Conservation (phyloP, 1,139 yeast species). For the Suhomyces bokatorum region DNA sequence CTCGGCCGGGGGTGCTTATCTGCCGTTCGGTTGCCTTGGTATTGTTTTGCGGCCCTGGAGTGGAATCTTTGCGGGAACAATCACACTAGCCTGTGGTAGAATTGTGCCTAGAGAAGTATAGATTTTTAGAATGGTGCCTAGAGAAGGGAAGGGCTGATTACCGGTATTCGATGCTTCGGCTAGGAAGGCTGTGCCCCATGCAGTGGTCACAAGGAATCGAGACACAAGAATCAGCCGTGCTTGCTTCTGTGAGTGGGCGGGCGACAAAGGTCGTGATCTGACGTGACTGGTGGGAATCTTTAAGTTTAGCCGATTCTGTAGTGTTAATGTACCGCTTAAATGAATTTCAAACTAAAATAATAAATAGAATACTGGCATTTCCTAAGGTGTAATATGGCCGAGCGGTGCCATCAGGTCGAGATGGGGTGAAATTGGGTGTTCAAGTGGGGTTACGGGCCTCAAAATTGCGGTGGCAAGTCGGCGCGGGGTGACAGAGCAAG, state of each 20-base stretch:
- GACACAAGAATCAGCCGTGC: constrained; percentile 1
- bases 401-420: too few species aligned
- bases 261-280: not conserved
- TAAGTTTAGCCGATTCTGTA: constrained; percentile 6
- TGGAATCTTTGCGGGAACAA: not conserved
- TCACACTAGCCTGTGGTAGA: not conserved
- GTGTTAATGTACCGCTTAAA: constrained; percentile 4
- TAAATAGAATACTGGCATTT: not conserved
- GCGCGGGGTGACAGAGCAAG: too few species aligned
- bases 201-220: not conserved
- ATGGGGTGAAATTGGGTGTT: not conserved
- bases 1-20: not conserved
- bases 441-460: not conserved
- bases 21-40: not conserved
- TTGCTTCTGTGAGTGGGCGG: not conserved
- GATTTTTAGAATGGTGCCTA: too few species aligned
- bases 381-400: not conserved
- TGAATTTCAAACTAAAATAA: constrained; percentile 4
- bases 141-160: not conserved
- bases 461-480: too few species aligned
- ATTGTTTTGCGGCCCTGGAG: constrained; percentile 1
- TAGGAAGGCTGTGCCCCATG: not conserved
- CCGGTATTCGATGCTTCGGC: not conserved
- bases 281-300: constrained; percentile 1
- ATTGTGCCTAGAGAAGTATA: too few species aligned